These are phyloP conservation scores for Cytospora mali DNA, from an alignment of 2,329 filamentous ascomycete genomes.

Conservation along the genomic window DNA sequence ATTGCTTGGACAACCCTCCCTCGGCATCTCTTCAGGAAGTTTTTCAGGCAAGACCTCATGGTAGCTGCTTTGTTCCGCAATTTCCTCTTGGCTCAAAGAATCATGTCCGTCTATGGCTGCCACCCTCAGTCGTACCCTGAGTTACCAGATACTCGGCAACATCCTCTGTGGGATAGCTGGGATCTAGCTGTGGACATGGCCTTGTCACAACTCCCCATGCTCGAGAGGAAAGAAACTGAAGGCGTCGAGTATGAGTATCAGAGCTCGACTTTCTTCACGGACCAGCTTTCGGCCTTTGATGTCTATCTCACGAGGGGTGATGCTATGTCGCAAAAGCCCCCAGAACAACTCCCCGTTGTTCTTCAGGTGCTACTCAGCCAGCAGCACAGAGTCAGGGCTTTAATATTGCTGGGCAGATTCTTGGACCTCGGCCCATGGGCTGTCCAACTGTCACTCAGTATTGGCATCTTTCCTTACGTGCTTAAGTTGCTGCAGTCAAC, in stretches of 20 bases:
- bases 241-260: constrained; percentile 85
- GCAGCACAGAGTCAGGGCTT: constrained; percentile 85
- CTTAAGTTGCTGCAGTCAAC: constrained; percentile 94
- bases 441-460: constrained; percentile 95
- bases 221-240: constrained; percentile 77
- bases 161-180: constrained; percentile 97
- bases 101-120: constrained; percentile 96
- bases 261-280: constrained; percentile 94
- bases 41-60: constrained; percentile 97
- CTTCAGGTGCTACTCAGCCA: constrained; percentile 95
- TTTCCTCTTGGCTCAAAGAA: constrained; percentile 88
- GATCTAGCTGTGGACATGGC: constrained; percentile 97
- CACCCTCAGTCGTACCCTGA: constrained; percentile 89
- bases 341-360: constrained; percentile 94
- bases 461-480: constrained; percentile 99
- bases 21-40: constrained; percentile 89
- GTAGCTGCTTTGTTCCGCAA: constrained; percentile 97
- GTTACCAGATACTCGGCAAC: constrained; percentile 92
- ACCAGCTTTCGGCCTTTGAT: constrained; percentile 95
- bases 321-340: constrained; percentile 81
- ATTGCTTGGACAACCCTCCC: constrained; percentile 97
- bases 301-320: constrained; percentile 84
- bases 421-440: constrained; percentile 96
- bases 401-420: constrained; percentile 91
- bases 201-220: constrained; percentile 80